Base-by-base conservation (phyloP, 2,329 filamentous ascomycete species). In the Penicillium brasilianum region DNA sequence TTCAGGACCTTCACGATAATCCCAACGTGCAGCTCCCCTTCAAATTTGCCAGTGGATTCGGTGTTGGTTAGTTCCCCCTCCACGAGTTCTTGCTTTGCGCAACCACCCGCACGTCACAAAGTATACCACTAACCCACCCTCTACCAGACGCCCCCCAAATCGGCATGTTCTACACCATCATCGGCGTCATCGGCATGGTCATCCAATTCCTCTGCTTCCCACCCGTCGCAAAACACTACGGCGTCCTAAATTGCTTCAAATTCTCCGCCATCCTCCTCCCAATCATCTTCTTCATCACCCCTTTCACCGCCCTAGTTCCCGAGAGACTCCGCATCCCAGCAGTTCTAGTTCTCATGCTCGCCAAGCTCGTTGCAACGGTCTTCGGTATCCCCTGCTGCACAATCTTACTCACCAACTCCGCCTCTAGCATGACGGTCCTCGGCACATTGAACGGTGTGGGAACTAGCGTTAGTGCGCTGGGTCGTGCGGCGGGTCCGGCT, bases 381-480 rank as follows among this genome's bases (percentile, higher is more conserved):
- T 89, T 97, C 71, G 90, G 90, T 0, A 97, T 97, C 74, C 94
- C 95, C 0, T 95, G 91, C 71, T 89, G 86, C 28, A 96, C 92
- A 6, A 97, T 98, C 68, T 82, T 98, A 51, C 84, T 98, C 39
- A 97, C 93, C 30, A 97, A 97, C 77, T 92, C 89, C 10, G 92
- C 92, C 4, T 78, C 83, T 0, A 93, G 89, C 57, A 80, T 97
- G 16, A 82, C 85, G 46, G 86, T 96, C 10, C 84, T 98, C 5
- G 93, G 93, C 1, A 97, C 93, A 0, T 80, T 98, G 58, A 98
- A 98, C 71, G 95, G 94, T 2, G 88, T 97, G 63, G 93, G 92
- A 0, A 97, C 93, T 0, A 90, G 89, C 58, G 87, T 93, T 36
- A 90, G 88, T 65, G 93, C 91, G 0, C 76, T 97, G 5, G 94